These are phyloP conservation scores for Colletotrichum brevisporum DNA, from an alignment of 2,329 filamentous ascomycete species.

Conservation along the genomic window DNA sequence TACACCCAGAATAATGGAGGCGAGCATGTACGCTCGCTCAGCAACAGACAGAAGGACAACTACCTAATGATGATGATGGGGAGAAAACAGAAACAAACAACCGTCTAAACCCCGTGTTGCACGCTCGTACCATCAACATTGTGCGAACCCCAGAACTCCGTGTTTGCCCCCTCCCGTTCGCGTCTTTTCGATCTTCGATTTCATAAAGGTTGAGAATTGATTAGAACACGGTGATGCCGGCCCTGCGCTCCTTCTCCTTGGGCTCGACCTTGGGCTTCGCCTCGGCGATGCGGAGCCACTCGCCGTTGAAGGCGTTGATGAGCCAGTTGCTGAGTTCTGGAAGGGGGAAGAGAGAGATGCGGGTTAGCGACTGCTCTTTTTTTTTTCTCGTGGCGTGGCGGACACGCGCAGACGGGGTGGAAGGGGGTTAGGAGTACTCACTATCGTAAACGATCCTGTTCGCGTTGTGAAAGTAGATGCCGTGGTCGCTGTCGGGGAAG, in stretches of 20 bases:
- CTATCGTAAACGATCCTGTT: constrained; percentile 93
- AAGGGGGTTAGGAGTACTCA: constrained; percentile 64
- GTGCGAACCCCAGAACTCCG: too few species aligned
- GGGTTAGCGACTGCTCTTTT: not conserved
- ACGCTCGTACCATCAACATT: too few species aligned
- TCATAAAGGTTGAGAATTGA: not conserved
- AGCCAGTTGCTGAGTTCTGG: constrained; percentile 89
- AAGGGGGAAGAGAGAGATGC: too few species aligned
- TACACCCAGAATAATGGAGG: too few species aligned
- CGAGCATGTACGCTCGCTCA: too few species aligned
- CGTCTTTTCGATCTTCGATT: not conserved
- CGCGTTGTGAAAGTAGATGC: constrained; percentile 94
- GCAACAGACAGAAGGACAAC: too few species aligned
- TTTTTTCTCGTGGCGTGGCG: too few species aligned
- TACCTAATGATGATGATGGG: too few species aligned
- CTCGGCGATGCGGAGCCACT: constrained; percentile 79
- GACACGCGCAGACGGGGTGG: too few species aligned
- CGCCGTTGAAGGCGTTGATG: constrained; percentile 96
- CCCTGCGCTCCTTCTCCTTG: constrained; percentile 35
- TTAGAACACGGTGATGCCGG: not conserved
- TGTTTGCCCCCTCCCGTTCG: too few species aligned
- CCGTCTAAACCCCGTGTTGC: too few species aligned
- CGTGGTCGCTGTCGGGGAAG: constrained; percentile 96
- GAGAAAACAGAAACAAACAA: too few species aligned
- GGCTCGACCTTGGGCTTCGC: constrained; percentile 60